These are phyloP conservation scores for Ophiostoma sp. DNA, from an alignment of 2,329 filamentous ascomycete species.

Conservation along the genomic window DNA sequence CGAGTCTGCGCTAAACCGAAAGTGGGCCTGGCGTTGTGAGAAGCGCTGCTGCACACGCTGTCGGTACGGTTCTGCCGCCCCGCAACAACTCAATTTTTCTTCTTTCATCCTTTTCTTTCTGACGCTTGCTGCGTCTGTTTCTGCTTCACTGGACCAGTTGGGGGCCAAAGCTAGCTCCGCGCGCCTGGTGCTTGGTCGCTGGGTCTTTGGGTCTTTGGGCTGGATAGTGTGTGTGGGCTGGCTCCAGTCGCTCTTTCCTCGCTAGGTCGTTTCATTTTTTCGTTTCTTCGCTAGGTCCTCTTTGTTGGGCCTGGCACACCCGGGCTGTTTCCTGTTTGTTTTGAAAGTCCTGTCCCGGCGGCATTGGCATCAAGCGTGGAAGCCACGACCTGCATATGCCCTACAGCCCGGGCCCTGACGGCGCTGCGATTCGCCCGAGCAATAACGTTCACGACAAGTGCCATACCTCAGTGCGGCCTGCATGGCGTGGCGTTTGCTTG, in stretches of 20 bases:
- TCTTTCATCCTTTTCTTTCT: neutral
- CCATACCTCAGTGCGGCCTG: neutral
- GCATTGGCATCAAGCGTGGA: neutral
- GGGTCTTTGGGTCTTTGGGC: neutral
- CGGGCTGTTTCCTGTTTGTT: constrained; percentile 10
- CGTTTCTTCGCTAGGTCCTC: neutral
- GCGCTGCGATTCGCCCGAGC: neutral
- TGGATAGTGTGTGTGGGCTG: neutral
- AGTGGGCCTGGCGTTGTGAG: neutral
- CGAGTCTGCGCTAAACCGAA: constrained; percentile 16
- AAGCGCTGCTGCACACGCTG: constrained; percentile 1
- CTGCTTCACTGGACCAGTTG: neutral
- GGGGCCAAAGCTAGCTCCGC: constrained; percentile 10
- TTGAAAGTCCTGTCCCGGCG: constrained; percentile 4
- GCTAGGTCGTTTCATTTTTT: neutral
- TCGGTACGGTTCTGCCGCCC: constrained; percentile 7
- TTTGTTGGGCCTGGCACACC: neutral
- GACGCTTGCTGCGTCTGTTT: constrained; percentile 15
- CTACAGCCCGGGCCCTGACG: constrained; percentile 3
- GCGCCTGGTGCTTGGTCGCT: neutral
- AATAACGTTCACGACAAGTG: neutral
- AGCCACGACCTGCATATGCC: constrained; percentile 14
- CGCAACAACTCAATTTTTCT: constrained; percentile 5
- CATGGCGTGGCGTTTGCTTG: neutral
- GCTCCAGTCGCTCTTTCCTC: constrained; percentile 11